Evolutionary conservation across 2,329 filamentous ascomycete species (phyloP).

Genomic region (Fusarium chuoi): DNA sequence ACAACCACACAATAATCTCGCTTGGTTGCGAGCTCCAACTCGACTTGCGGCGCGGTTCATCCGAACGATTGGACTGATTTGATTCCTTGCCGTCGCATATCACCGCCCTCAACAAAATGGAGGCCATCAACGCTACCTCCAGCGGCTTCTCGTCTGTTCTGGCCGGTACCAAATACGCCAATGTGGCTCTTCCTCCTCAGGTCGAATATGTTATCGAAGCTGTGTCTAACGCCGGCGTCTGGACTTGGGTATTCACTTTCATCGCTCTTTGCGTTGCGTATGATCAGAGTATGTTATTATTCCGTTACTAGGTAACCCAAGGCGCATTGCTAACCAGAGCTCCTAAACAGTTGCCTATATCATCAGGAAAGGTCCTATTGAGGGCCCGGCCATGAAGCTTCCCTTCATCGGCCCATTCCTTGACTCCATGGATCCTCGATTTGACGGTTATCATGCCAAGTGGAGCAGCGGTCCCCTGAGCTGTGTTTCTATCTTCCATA

Average conservation of each 20-base stretch:
- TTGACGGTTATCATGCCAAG: conserved; percentile 89
- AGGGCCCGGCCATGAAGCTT: conserved; percentile 78
- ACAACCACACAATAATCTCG: conserved; percentile 9
- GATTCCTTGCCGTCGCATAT: conserved; percentile 6
- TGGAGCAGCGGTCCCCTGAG: conserved; percentile 92
- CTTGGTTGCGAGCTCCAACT: conserved; percentile 17
- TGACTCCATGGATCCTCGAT: conserved; percentile 90
- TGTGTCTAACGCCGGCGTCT: conserved; percentile 66
- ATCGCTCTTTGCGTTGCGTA: conserved; percentile 80
- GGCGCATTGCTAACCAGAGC: conserved; percentile 33
- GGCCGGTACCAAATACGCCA: conserved; percentile 66
- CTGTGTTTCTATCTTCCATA: conserved; percentile 99
- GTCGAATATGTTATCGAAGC: conserved; percentile 65
- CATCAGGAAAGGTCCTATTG: conserved; percentile 78
- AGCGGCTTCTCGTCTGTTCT: conserved; percentile 74
- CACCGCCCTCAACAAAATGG: conserved; percentile 52
- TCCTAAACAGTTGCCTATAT: conserved; percentile 74
- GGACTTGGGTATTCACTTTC: conserved; percentile 75
- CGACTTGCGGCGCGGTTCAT: conserved; percentile 18
- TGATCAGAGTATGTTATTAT: conserved; percentile 80
- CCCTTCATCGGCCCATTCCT: conserved; percentile 97
- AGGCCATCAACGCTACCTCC: conserved; percentile 70
- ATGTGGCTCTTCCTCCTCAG: conserved; percentile 63
- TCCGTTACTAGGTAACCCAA: background rate
- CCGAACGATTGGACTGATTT: background rate